These are phyloP conservation scores for Cornus florida DNA, from an alignment of 148 eudicot genomes.

Conservation along the genomic window DNA sequence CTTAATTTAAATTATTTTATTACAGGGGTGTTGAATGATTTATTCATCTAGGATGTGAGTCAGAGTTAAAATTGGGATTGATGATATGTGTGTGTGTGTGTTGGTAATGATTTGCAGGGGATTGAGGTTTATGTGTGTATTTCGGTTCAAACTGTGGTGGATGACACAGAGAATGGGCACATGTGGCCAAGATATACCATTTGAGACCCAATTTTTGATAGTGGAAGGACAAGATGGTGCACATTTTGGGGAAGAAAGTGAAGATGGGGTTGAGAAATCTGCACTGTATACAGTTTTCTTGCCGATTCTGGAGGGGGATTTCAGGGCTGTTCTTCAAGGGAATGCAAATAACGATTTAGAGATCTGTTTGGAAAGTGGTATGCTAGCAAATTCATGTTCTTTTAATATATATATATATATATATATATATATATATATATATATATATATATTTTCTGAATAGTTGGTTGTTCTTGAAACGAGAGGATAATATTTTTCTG, in stretches of 20 bases:
- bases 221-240: slow-evolving; percentile 52
- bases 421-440: too few relatives aligned
- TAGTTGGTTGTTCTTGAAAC: not conserved
- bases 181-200: slow-evolving; percentile 65
- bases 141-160: slow-evolving; percentile 94
- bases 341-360: slow-evolving; percentile 68
- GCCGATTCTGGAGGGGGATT: slow-evolving; percentile 86
- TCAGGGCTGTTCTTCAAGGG: slow-evolving; percentile 87
- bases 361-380: slow-evolving; percentile 91
- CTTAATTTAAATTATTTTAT: not conserved
- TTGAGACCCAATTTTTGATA: slow-evolving; percentile 80
- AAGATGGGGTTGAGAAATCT: slow-evolving; percentile 20
- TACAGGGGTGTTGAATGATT: slow-evolving; percentile 1
- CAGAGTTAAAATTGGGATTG: not conserved
- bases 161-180: slow-evolving; percentile 89
- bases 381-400: not conserved
- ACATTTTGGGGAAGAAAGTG: slow-evolving; percentile 17
- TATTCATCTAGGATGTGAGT: not conserved
- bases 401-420: too few relatives aligned
- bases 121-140: slow-evolving; percentile 73
- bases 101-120: slow-evolving; percentile 42
- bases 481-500: not conserved
- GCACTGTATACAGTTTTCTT: slow-evolving; percentile 62
- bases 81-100: too few relatives aligned
- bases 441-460: not conserved